A percentile compares a stretch with the other conserved stretches of the same genome.
Evolutionary conservation across 1,139 yeast species (phyloP).

Genomic region (Yamadazyma trypodendri): DNA sequence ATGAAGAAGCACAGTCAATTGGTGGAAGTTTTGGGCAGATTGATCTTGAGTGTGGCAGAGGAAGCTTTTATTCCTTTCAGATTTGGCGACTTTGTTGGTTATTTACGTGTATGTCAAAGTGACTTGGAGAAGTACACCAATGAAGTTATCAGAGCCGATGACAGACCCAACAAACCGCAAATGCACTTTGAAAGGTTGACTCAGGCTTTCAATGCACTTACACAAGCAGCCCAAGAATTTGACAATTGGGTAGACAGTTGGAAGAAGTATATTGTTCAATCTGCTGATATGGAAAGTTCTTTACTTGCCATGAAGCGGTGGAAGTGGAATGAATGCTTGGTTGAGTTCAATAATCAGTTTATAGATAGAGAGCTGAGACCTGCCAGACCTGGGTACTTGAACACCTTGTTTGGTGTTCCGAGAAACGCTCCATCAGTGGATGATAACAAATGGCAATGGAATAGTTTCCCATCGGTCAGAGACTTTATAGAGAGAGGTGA

Average conservation of each 20-base stretch:
- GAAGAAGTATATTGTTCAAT: conserved; percentile 37
- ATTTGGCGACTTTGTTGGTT: conserved; percentile 46
- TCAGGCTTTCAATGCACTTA: conserved; percentile 24
- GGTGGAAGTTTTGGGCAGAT: conserved; percentile 54
- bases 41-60: conserved; percentile 61
- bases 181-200: conserved; percentile 30
- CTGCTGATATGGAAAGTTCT: conserved; percentile 62
- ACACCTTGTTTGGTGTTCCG: conserved; percentile 71
- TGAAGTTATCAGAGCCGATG: conserved; percentile 11
- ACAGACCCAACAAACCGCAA: conserved; percentile 18
- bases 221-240: conserved; percentile 24
- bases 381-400: conserved; percentile 65
- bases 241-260: conserved; percentile 55
- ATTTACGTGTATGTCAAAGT: conserved; percentile 41
- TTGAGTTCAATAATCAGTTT: conserved; percentile 55
- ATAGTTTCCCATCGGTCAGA: conserved; percentile 73
- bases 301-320: conserved; percentile 68
- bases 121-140: conserved; percentile 39
- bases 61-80: conserved; percentile 76
- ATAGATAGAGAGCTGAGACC: conserved; percentile 44
- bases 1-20: conserved; percentile 59
- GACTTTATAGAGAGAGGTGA: conserved; percentile 56
- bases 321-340: conserved; percentile 74
- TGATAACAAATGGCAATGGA: conserved; percentile 47
- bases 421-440: conserved; percentile 46